Base-by-base conservation (phyloP, 2,329 filamentous ascomycete genomes). In the Ophiostoma perfectum region DNA sequence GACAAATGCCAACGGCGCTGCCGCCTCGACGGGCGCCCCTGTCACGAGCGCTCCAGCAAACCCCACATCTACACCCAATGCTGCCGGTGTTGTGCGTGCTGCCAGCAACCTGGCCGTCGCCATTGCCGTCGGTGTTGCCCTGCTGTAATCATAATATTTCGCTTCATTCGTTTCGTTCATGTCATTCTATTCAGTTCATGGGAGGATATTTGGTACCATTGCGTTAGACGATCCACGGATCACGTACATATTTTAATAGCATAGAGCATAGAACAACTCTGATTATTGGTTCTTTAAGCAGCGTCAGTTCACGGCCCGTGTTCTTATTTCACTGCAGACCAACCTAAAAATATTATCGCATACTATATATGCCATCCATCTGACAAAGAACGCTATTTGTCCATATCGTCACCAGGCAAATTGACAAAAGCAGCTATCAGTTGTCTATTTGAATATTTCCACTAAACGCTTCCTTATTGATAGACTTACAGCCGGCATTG, bases 101-200 rank as follows among this genome's bases (percentile, higher is more conserved):
- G 47, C 66, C 47, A 64, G 58, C 47, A 60, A 44, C 60, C 36
- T 69, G 27, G 49, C 45, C 7, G 41, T 65, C 12, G 68, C 47
- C 4, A 41, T 45, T 7, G 68, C 63, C 14, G 68, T 65, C 12
- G 68, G 68, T 1, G 68, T 49, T 5, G 65, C 60, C 5, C 60
- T 69, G 18, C 63, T 67, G 16, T 69, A 38, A 47, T 8, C 12
- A 3, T 27, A 27, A 27, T 27, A 27, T 18, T 11, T 8, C 5
- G 4, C 11, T 55, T 36, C 7, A n/a, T 45, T 44, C 52, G 18
- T 12, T 27, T 18, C 52, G 18, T 12, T 27, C 14, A 14, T 63
- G 14, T 5, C n/a, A 39, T 63, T 63, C 42, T 12, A 11, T 41
- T 63, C 16, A 8, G 16, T 63, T 42, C 39, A 9, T 27, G 49